Base-by-base conservation (phyloP, 108 stramenopile genomes). In the Seminavis robusta region DNA sequence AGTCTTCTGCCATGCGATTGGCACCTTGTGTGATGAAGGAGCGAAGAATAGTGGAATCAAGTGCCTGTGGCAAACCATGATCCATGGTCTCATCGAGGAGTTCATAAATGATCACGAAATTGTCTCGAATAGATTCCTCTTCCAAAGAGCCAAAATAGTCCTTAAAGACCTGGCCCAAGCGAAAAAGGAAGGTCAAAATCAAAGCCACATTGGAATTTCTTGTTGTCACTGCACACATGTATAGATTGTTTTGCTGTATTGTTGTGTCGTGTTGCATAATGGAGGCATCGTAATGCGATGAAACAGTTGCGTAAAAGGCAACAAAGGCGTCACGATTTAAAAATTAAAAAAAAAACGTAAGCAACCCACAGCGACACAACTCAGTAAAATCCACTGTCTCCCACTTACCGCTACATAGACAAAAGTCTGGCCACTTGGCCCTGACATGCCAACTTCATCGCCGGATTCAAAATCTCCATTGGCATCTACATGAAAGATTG, bases 21-120 rank as follows among this genome's bases (percentile, higher is more conserved):
- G 95, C 92, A 45, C 94, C 78, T 60, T 96, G 95, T 21, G 95
- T 96, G 53, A 98, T 97, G 73, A 94, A 98, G 55, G 84, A 74
- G 44, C 91, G 76, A 19, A 97, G 69, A 54, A 97, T 95, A 28
- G 80, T 93, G 29, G 74, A 77, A 63, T 93, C 92, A 1, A 93
- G 64, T 30, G 75, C 75, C 74, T 99, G 98, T 9, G 98, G 98
- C 76, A 97, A 79, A 6, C 98, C 98, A 51, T 97, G 96, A 65
- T 99, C 98, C 97, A 98, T 98, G 28, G 97, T 98, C 73, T 99
- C 98, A 63, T 99, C 98, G 34, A 99, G 73, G 23, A 99, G 77
- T 66, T 99, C 98, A 67, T 98, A 99, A 51, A 98, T 97, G 70
- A 98, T 90, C 15, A 99, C 97, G 64, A 99, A 99, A 74, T 99